Conservation (phyloP, 768 basidiomycete species). For the Hygrocybe coccinea region DNA sequence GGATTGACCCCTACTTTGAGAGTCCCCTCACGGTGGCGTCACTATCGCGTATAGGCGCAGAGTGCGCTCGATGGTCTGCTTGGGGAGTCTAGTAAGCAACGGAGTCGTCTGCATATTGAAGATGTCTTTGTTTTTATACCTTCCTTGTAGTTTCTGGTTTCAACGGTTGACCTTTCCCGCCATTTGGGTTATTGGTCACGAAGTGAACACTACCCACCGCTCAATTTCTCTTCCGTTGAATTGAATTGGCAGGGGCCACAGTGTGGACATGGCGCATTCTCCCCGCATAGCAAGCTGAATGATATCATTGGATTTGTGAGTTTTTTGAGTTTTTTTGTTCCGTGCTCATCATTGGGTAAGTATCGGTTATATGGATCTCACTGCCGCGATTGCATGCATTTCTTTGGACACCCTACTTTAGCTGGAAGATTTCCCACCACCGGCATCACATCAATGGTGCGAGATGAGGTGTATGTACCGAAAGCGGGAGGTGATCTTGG, state of each 20-base stretch:
- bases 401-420: slow-evolving; percentile 51
- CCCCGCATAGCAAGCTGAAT: slow-evolving; percentile 43
- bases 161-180: slow-evolving; percentile 57
- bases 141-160: slow-evolving; percentile 49
- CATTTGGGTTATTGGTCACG: slow-evolving; percentile 58
- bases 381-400: slow-evolving; percentile 27
- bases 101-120: no score
- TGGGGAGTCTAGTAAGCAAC: slow-evolving; percentile 45
- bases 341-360: slow-evolving; percentile 7
- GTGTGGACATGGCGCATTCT: slow-evolving; percentile 58
- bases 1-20: slow-evolving; percentile 42
- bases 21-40: slow-evolving; percentile 15
- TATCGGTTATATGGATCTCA: not conserved
- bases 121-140: no score
- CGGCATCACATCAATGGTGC: slow-evolving; percentile 53
- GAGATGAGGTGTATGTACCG: slow-evolving; percentile 57
- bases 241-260: slow-evolving; percentile 19
- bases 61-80: slow-evolving; percentile 37
- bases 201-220: slow-evolving; percentile 27
- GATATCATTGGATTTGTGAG: slow-evolving; percentile 49
- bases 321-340: slow-evolving; percentile 7
- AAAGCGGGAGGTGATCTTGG: slow-evolving; percentile 54
- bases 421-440: slow-evolving; percentile 53
- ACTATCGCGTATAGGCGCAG: slow-evolving; percentile 34
- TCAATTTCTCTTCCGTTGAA: not conserved